These are phyloP conservation scores for Aspergillus novofumigatus DNA, from an alignment of 2,329 filamentous ascomycete species.

Conservation along the genomic window DNA sequence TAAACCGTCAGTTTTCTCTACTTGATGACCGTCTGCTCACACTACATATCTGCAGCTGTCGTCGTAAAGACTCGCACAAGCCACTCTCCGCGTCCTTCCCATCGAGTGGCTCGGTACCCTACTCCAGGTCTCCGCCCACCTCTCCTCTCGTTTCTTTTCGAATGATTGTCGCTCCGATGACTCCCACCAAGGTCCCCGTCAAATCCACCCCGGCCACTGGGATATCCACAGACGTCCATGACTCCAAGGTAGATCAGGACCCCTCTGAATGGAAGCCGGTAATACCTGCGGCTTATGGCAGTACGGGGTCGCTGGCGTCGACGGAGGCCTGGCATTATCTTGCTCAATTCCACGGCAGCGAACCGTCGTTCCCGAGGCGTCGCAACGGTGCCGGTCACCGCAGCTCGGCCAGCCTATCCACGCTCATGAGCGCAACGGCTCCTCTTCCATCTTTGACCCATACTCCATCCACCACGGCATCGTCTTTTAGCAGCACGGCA, in stretches of 20 bases:
- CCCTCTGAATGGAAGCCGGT: slow-evolving; percentile 49
- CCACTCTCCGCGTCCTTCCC: slow-evolving; percentile 39
- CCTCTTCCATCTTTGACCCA: slow-evolving; percentile 31
- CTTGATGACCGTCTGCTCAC: slow-evolving; percentile 4
- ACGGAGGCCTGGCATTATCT: slow-evolving; percentile 45
- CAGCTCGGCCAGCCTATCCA: slow-evolving; percentile 32
- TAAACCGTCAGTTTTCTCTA: slow-evolving; percentile 2
- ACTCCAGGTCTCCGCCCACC: slow-evolving; percentile 26
- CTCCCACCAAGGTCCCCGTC: slow-evolving; percentile 27
- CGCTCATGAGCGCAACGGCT: slow-evolving; percentile 22
- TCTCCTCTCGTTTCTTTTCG: slow-evolving; percentile 35
- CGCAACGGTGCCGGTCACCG: slow-evolving; percentile 18
- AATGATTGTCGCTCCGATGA: slow-evolving; percentile 35
- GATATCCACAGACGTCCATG: slow-evolving; percentile 39
- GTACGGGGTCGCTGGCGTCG: slow-evolving; percentile 19
- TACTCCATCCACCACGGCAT: slow-evolving; percentile 36
- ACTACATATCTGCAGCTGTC: slow-evolving; percentile 33
- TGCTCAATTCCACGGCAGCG: slow-evolving; percentile 39
- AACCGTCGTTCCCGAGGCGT: slow-evolving; percentile 14
- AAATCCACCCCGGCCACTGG: slow-evolving; percentile 23
- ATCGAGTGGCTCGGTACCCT: slow-evolving; percentile 26
- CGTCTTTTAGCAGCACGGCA: slow-evolving; percentile 35
- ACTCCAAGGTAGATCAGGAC: slow-evolving; percentile 44
- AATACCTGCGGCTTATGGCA: slow-evolving; percentile 25
- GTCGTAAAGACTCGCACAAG: slow-evolving; percentile 45